Evolutionary conservation across 257 asterid species (phyloP).

Genomic region (Solanum chilense): DNA sequence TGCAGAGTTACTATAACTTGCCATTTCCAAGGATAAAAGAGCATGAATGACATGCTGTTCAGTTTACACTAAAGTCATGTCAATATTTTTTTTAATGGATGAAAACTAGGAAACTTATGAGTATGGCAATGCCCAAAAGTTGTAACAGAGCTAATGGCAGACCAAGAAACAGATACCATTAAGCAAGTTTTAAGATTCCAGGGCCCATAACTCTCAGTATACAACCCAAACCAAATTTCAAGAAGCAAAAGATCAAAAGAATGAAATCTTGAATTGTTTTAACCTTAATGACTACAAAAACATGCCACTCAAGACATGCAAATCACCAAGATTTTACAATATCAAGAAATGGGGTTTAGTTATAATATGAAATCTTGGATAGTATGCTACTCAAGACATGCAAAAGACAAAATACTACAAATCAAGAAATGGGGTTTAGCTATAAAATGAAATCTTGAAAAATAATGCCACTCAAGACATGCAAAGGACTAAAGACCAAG

Average conservation of each 20-base stretch:
- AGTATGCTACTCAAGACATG: not conserved
- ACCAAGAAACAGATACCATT: not conserved
- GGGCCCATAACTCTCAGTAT: not conserved
- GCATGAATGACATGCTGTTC: not conserved
- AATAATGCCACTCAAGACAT: not conserved
- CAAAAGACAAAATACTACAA: not conserved
- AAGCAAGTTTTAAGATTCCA: not conserved
- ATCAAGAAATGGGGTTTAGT: not conserved
- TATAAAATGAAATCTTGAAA: not conserved
- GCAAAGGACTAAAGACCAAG: not conserved
- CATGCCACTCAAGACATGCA: not conserved
- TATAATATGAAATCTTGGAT: not conserved
- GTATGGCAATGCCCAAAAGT: not conserved
- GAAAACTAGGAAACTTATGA: not conserved
- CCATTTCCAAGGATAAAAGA: slow-evolving; percentile 31
- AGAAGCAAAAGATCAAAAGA: not conserved
- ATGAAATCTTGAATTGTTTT: not conserved
- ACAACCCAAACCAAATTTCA: not conserved
- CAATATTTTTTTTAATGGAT: not conserved
- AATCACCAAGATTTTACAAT: not conserved
- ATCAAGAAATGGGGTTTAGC: not conserved
- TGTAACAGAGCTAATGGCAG: not conserved
- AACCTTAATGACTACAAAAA: not conserved
- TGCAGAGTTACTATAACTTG: slow-evolving; percentile 3
- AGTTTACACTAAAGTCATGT: not conserved